These are phyloP conservation scores for Nyssa sinensis DNA, from an alignment of 148 eudicot species.

Conservation along the genomic window DNA sequence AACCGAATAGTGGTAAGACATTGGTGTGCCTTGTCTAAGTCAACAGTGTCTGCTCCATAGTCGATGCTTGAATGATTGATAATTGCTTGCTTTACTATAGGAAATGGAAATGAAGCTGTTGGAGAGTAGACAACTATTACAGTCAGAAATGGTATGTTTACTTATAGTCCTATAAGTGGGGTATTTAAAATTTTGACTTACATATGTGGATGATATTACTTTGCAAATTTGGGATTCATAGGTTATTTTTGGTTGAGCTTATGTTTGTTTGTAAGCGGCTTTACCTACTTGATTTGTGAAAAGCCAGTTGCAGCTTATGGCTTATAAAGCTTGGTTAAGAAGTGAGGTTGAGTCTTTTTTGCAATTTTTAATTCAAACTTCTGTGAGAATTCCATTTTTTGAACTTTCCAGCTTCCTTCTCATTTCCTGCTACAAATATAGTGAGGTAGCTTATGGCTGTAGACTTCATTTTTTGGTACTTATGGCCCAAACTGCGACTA, in stretches of 20 bases:
- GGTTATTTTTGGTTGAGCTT: conserved; percentile 5
- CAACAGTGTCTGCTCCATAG: background rate
- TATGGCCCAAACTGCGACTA: too few species aligned
- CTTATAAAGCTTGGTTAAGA: background rate
- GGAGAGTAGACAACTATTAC: conserved; percentile 65
- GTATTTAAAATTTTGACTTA: conserved; percentile 9
- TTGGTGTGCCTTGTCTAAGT: background rate
- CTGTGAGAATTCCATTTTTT: background rate
- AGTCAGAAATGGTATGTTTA: conserved; percentile 71
- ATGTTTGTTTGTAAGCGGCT: background rate
- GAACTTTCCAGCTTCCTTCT: background rate
- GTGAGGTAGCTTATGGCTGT: conserved; percentile 4
- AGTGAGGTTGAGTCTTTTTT: background rate
- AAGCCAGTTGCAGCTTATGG: conserved; percentile 7
- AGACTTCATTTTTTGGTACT: background rate
- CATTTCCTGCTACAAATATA: background rate
- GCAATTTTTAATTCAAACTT: background rate
- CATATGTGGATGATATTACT: background rate
- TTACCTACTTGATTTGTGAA: background rate
- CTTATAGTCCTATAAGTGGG: background rate
- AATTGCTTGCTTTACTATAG: conserved; percentile 33
- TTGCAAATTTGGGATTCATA: background rate
- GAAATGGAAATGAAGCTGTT: conserved; percentile 87
- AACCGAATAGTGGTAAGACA: conserved; percentile 69
- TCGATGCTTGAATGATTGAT: background rate